These are phyloP conservation scores for Rhodamnia rubescens DNA, from an alignment of 345 rosid genomes.

Conservation along the genomic window DNA sequence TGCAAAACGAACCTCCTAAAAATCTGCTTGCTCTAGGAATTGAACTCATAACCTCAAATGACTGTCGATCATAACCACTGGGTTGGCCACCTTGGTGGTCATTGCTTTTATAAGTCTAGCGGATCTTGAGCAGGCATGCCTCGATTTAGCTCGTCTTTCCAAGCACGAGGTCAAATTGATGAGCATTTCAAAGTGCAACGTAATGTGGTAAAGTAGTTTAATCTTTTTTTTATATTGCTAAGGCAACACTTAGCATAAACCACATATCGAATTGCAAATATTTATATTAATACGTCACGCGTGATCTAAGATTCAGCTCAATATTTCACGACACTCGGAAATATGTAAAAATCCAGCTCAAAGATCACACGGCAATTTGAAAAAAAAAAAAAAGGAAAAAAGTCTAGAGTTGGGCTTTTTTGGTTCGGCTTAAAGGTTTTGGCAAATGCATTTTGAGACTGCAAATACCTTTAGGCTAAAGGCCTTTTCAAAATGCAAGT, in stretches of 20 bases:
- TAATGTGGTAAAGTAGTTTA: background rate
- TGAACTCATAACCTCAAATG: background rate
- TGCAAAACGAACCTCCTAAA: no score
- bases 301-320: no score
- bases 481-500: no score
- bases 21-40: background rate
- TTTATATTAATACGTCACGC: no score
- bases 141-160: background rate
- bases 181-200: background rate
- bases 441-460: no score
- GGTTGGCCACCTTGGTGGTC: background rate
- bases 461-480: no score
- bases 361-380: background rate
- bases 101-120: background rate
- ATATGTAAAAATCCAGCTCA: fast-evolving
- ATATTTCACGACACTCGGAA: background rate
- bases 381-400: background rate
- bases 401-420: no score
- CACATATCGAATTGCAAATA: no score
- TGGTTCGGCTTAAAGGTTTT: no score
- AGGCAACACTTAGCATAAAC: background rate
- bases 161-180: background rate
- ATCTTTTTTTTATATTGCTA: background rate
- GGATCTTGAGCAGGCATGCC: background rate
- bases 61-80: background rate